A percentile compares a stretch with the other conserved stretches of the same genome.
Conservation (phyloP, 176 grass and related monocot species). For the Coix lacrymajobi region DNA sequence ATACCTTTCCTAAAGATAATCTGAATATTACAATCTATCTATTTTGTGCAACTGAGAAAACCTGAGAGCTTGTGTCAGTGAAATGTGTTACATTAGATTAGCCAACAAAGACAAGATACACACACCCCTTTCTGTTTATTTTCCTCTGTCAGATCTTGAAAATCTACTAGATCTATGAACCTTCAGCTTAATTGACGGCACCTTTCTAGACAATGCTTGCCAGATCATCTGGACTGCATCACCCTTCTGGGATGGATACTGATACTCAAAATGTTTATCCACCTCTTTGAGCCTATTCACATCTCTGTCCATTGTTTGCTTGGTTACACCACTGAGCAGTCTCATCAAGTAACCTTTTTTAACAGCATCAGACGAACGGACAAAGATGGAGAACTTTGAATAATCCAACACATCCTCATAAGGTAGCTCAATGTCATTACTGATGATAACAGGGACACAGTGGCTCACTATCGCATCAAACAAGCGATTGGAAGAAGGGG, state of each 20-base stretch:
- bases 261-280: slow-evolving; percentile 69
- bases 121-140: slow-evolving; percentile 20
- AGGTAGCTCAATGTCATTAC: slow-evolving; percentile 82
- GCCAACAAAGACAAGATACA: neutral
- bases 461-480: slow-evolving; percentile 76
- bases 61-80: neutral
- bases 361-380: slow-evolving; percentile 57
- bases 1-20: neutral
- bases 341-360: slow-evolving; percentile 64
- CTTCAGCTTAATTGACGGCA: slow-evolving; percentile 52
- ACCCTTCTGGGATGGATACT: slow-evolving; percentile 54
- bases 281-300: slow-evolving; percentile 76
- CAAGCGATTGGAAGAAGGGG: slow-evolving; percentile 92
- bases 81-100: slow-evolving; percentile 25
- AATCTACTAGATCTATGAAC: slow-evolving; percentile 57
- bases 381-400: slow-evolving; percentile 81
- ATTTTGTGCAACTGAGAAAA: neutral
- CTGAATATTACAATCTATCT: neutral
- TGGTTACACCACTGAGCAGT: slow-evolving; percentile 45
- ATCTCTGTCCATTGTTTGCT: slow-evolving; percentile 55
- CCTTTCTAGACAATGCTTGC: slow-evolving; percentile 61
- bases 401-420: slow-evolving; percentile 77
- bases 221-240: slow-evolving; percentile 92
- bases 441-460: slow-evolving; percentile 79
- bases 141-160: slow-evolving; percentile 36